Base-by-base conservation (phyloP, 176 grass and related monocot species). In the Triticum turgidum region DNA sequence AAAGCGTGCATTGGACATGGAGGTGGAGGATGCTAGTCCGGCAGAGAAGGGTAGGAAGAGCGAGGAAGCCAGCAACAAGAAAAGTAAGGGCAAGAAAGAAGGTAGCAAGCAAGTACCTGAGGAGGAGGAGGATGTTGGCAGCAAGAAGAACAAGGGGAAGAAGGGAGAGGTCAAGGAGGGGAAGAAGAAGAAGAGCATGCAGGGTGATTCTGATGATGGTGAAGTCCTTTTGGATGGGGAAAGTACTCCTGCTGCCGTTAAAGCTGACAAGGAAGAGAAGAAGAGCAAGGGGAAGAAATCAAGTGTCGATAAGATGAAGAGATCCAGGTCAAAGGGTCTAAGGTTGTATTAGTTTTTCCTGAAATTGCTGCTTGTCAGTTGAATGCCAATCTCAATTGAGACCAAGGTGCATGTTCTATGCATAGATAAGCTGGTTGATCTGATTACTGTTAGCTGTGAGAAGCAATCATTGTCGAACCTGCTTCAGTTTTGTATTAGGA, bases 261-360 rank as follows among this genome's bases (percentile, higher is more conserved):
- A 5, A 34, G 27, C 29, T 67, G 29, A 15, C 10, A 77, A 44
- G 21, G 83, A 86, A 66, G 79, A 82, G 41, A 69, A 86, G 83
- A 93, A 80, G 62, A 87, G 47, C 6, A 38, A 84, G 27, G 66
- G 56, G 11, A 78, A 84, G 79, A 91, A 88, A 79, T 47, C 17
- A 2, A 85, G 24, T 42, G 73, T 41, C 7, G 45, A 81, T 15
- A 87, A 88, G 81, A 34, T 47, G 72, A 89, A 94, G 38, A 87
- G 61, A 35, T 35, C 34, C 34, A 35, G 34, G 34, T 35, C 34
- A 32, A 35, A 35, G 34, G 34, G 34, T 35, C 34, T 35, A 5
- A 35, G 34, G 34, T 35, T 35, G 34, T 35, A 35, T 35, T 35
- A 5, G 34, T 35, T 35, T 35, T 35, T 35, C 34, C 34, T 35